Evolutionary conservation across 2,329 filamentous ascomycete genomes (phyloP), one percentile per base, ranked within the genome.

Genomic region (Alternaria sp.): DNA sequence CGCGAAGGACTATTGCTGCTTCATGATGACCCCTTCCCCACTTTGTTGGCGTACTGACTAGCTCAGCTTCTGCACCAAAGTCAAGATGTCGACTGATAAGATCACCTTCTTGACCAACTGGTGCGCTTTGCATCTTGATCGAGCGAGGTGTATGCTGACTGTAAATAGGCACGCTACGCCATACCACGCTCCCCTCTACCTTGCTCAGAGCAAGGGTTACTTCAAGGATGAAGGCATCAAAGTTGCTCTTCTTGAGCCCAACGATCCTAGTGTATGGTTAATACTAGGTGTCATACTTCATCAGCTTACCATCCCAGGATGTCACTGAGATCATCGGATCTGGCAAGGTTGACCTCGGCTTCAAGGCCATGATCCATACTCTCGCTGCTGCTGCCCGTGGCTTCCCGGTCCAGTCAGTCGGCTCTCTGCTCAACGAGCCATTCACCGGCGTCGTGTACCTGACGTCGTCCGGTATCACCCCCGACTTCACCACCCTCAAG

Each of bases 91-190:
- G 79, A 92, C 90, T 81, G 91, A 93, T 79, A 93, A 93, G 88
- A 93, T 93, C 76, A 93, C 91, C 57, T 93, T 93, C 83, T 85
- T 93, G 79, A 91, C 90, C 82, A 93, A 93, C 86, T 93, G 91
- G 91, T 93, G 87, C 78, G 69, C 62, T 15, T 19, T 60, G 40
- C 36, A 56, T 47, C 15, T 44, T 11, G 40, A 52, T 40, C 36
- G 54, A 54, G 19, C 69, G 4, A 54, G 40, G 15, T 19, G 17
- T 15, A 28, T 59, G 36, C 65, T 72, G 59, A 61, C 23, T 11
- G 47, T 44, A n/a, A 13, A 50, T 74, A 93, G 91, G 91, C 91
- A 93, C 82, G 91, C 91, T 54, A 93, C 91, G 78, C 90, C 91
- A 67, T 93, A 93, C 84, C 91, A 93, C 76, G 90, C 90, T 12